A percentile compares a stretch with the other conserved stretches of the same genome.
phyloP scores from a whole-genome alignment of 352 stramenopile species.

The Ochromonadaceae sp. region DNA sequence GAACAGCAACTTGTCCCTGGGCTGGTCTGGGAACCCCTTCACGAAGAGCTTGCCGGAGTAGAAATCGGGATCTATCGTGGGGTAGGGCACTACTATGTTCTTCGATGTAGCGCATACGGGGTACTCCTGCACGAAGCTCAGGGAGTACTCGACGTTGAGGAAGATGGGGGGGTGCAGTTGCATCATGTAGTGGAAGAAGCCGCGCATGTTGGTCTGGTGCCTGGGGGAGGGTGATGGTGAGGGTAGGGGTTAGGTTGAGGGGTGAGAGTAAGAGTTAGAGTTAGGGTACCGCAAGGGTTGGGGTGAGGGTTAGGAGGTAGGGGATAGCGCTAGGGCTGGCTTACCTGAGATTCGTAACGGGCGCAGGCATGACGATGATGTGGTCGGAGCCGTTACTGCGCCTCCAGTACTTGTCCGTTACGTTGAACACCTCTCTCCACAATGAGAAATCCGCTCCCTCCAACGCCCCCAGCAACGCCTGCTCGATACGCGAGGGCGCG shows the following conservation, averaged over 20 bases:
- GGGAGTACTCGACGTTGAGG: conserved; percentile 10
- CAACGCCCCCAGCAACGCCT: neutral
- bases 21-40: too few relatives aligned
- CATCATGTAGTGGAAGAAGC: conserved; percentile 20
- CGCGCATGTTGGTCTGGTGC: conserved; percentile 7
- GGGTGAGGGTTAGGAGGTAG: too few relatives aligned
- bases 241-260: too few relatives aligned
- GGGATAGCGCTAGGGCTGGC: too few relatives aligned
- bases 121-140: conserved; percentile 16
- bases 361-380: conserved; percentile 19
- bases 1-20: neutral
- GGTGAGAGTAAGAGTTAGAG: too few relatives aligned
- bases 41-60: conserved; percentile 3
- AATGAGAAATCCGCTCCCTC: neutral
- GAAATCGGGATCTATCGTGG: conserved; percentile 12
- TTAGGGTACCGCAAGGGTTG: too few relatives aligned
- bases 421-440: conserved; percentile 5
- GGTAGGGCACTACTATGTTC: conserved; percentile 19
- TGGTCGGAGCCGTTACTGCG: neutral
- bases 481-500: neutral
- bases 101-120: conserved; percentile 10
- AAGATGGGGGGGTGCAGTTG: conserved; percentile 13
- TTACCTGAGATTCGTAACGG: conserved; percentile 16
- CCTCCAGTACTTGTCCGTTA: conserved; percentile 18
- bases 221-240: too few relatives aligned